Conservation (phyloP, 2,329 filamentous ascomycete genomes). For the Alternaria dauci region DNA sequence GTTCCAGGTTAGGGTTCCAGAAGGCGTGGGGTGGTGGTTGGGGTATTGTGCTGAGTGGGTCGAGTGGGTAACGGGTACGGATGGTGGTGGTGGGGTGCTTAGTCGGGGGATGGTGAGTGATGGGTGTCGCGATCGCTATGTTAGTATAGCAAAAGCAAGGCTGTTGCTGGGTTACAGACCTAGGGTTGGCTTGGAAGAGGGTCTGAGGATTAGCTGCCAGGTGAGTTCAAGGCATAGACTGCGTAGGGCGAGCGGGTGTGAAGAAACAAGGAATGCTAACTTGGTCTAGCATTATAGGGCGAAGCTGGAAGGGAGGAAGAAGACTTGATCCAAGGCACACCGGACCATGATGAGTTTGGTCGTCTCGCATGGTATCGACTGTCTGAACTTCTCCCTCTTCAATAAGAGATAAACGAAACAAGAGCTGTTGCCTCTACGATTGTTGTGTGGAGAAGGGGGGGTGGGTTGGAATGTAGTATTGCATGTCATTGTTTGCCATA, state of each 20-base stretch:
- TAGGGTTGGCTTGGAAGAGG: conserved; percentile 61
- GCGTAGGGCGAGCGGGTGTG: not conserved
- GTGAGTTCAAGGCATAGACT: conserved; percentile 24
- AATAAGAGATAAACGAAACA: not conserved
- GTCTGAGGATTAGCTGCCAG: conserved; percentile 49
- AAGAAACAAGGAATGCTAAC: not conserved
- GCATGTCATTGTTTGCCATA: not conserved
- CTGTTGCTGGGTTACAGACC: conserved; percentile 63
- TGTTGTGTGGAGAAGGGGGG: not conserved
- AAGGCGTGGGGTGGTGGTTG: conserved; percentile 57
- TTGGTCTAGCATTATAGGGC: conserved; percentile 6
- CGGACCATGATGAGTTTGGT: not conserved
- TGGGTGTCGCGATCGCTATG: conserved; percentile 62
- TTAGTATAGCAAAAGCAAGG: conserved; percentile 61
- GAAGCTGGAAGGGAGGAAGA: conserved; percentile 4
- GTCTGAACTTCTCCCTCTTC: not conserved
- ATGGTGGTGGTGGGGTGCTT: conserved; percentile 51
- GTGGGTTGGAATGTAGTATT: not conserved
- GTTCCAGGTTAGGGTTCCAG: conserved; percentile 60
- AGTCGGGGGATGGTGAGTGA: conserved; percentile 65
- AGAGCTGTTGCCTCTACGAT: not conserved
- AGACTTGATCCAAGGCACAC: not conserved
- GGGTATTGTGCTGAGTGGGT: conserved; percentile 58
- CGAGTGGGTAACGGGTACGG: conserved; percentile 56
- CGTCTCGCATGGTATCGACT: not conserved